These are phyloP conservation scores for Schwanniomyces sp. DNA, from an alignment of 805 yeast species.

Conservation along the genomic window DNA sequence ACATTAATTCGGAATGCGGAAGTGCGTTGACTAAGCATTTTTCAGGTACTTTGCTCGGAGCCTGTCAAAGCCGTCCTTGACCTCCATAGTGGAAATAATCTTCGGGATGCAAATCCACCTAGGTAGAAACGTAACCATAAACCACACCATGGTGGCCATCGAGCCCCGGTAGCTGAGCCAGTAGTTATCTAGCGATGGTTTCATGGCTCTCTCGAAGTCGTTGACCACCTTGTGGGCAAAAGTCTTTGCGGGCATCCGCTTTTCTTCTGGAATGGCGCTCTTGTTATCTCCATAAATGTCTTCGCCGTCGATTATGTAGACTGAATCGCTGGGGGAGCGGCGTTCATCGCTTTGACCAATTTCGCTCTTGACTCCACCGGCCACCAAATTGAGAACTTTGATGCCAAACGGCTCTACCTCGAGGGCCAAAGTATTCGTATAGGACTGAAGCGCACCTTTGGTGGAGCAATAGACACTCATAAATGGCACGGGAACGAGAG, in stretches of 20 bases:
- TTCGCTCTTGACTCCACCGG: slow-evolving; percentile 20
- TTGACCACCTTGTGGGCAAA: slow-evolving; percentile 8
- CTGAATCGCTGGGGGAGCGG: neutral
- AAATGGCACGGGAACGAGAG: slow-evolving; percentile 32
- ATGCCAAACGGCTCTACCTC: slow-evolving; percentile 19
- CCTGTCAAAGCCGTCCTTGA: no score
- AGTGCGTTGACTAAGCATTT: no score
- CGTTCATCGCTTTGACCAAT: slow-evolving; percentile 10
- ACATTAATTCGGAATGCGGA: no score
- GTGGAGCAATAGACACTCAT: slow-evolving; percentile 30
- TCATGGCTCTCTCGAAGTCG: slow-evolving; percentile 1
- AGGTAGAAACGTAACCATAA: no score
- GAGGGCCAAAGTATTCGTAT: slow-evolving; percentile 13
- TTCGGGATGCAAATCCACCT: no score
- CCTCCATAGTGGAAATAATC: no score
- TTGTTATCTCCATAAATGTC: slow-evolving; percentile 2
- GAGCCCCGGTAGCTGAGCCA: no score
- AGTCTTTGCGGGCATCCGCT: neutral
- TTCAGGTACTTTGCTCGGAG: no score
- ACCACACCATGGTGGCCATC: no score
- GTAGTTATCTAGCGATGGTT: no score
- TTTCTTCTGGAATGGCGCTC: neutral
- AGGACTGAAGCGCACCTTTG: slow-evolving; percentile 23
- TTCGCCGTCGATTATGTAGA: slow-evolving; percentile 1
- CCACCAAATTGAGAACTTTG: slow-evolving; percentile 14